Percentiles rank a stretch among this genome's conserved stretches.
Evolutionary conservation across 2,329 filamentous ascomycete species (phyloP).

Genomic region (Aspergillus novoparasiticus): DNA sequence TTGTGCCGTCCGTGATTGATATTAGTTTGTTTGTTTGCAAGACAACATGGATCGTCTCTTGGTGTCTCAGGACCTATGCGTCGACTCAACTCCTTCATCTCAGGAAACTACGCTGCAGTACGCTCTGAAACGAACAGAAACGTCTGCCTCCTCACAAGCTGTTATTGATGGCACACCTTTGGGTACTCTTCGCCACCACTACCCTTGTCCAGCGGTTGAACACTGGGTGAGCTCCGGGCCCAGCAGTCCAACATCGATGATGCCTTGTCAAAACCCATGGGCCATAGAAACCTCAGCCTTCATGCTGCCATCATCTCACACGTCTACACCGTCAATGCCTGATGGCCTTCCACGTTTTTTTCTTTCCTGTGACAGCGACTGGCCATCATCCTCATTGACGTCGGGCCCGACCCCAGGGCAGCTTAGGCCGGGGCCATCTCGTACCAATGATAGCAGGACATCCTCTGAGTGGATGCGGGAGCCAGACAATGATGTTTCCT

Average conservation of each 20-base stretch:
- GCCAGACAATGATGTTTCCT: conserved; percentile 7
- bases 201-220: conserved; percentile 19
- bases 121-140: conserved; percentile 22
- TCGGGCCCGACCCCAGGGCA: conserved; percentile 18
- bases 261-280: conserved; percentile 20
- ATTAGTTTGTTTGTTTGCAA: conserved; percentile 3
- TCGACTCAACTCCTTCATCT: conserved; percentile 27
- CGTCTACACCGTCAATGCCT: conserved; percentile 9
- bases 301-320: conserved; percentile 14
- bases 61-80: conserved; percentile 19
- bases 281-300: conserved; percentile 16
- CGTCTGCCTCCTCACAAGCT: conserved; percentile 10
- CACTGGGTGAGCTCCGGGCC: conserved; percentile 30
- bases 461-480: conserved; percentile 19
- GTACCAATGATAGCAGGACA: conserved; percentile 10
- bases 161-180: conserved; percentile 17
- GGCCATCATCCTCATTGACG: conserved; percentile 15
- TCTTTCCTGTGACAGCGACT: conserved; percentile 12
- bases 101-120: conserved; percentile 23
- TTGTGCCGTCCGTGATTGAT: conserved; percentile 1
- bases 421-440: conserved; percentile 14
- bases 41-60: conserved; percentile 28
- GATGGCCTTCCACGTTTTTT: conserved; percentile 18
- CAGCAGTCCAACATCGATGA: conserved; percentile 20
- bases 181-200: conserved; percentile 15